Evolutionary conservation across 164 flowering plant species (phyloP).

Genomic region (Warburgia ugandensis): DNA sequence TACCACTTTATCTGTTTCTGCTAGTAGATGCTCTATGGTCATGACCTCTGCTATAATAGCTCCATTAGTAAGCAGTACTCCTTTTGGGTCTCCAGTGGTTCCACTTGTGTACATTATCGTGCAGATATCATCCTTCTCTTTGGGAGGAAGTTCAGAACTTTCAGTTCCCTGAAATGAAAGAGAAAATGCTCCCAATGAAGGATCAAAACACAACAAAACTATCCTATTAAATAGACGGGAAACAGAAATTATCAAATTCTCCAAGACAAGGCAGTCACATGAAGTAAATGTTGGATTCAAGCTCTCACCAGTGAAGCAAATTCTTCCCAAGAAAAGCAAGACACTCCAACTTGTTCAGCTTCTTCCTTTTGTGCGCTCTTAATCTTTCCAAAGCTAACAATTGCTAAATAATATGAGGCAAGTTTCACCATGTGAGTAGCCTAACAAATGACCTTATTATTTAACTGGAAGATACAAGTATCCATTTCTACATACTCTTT

Average conservation of each 20-base stretch:
- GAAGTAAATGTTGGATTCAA: background rate
- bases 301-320: conserved; percentile 49
- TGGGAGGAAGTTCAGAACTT: conserved; percentile 55
- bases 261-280: background rate
- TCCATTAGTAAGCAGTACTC: conserved; percentile 61
- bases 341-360: conserved; percentile 62
- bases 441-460: background rate
- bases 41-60: conserved; percentile 61
- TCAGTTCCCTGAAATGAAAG: conserved; percentile 46
- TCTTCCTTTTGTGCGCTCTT: conserved; percentile 53
- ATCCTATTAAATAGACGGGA: no score
- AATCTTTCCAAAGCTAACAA: conserved; percentile 76
- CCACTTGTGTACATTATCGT: conserved; percentile 99
- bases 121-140: conserved; percentile 50
- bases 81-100: conserved; percentile 98
- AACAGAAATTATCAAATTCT: no score
- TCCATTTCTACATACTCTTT: conserved; percentile 47
- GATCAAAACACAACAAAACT: no score
- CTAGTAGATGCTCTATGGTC: conserved; percentile 48
- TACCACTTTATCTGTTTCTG: conserved; percentile 70
- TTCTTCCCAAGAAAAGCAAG: conserved; percentile 87
- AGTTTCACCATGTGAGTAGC: background rate
- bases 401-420: conserved; percentile 41
- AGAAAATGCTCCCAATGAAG: no score
- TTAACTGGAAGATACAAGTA: background rate